Conservation (phyloP, 106 monocot genomes). For the Agapanthus africanus region DNA sequence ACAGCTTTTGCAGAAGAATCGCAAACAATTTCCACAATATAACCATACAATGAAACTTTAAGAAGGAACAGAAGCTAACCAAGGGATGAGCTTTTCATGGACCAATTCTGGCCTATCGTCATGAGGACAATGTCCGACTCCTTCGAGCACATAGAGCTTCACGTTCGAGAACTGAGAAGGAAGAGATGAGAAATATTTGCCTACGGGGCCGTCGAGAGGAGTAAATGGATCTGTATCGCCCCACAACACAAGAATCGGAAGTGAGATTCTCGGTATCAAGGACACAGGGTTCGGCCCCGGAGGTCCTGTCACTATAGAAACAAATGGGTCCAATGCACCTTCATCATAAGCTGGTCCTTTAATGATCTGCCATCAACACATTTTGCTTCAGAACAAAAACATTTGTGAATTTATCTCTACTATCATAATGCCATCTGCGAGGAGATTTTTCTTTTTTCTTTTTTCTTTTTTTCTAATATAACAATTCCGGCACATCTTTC, state of each 20-base stretch:
- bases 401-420: too few species aligned
- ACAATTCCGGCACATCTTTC: too few species aligned
- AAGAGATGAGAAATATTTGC: slow-evolving; percentile 81
- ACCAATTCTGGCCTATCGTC: slow-evolving; percentile 87
- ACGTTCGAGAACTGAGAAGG: slow-evolving; percentile 63
- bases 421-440: too few species aligned
- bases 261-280: slow-evolving; percentile 60
- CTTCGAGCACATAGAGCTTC: slow-evolving; percentile 48
- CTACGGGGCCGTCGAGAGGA: slow-evolving; percentile 86
- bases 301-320: slow-evolving; percentile 85
- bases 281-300: slow-evolving; percentile 83
- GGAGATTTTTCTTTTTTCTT: too few species aligned
- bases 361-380: slow-evolving; percentile 50
- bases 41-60: too few species aligned
- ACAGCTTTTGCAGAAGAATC: too few species aligned
- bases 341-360: slow-evolving; percentile 61
- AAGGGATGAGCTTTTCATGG: slow-evolving; percentile 77
- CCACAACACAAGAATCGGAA: slow-evolving; percentile 81
- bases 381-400: not conserved
- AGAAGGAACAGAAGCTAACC: slow-evolving; percentile 51
- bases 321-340: slow-evolving; percentile 92
- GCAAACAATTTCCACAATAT: too few species aligned
- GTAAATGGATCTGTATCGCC: slow-evolving; percentile 88
- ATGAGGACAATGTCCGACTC: slow-evolving; percentile 95
- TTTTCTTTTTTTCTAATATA: too few species aligned